phyloP scores from a whole-genome alignment of 106 monocot genomes.

The Hemerocallis citrina region DNA sequence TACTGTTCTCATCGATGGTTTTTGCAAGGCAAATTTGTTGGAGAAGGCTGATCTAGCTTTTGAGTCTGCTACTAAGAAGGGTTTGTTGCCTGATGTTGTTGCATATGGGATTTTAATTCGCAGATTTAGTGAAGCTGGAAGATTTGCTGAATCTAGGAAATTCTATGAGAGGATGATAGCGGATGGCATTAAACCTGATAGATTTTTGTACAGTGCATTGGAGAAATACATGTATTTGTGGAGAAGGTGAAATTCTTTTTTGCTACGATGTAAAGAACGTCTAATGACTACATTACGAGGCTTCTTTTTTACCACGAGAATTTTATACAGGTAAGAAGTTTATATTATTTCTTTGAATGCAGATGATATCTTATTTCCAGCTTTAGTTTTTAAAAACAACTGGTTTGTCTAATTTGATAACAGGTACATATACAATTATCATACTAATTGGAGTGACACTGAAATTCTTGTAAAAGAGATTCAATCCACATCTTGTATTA shows the following conservation, averaged over 20 bases:
- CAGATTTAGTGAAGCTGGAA: conserved; percentile 28
- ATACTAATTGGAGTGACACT: too few species aligned
- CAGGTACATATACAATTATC: too few species aligned
- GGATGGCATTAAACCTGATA: conserved; percentile 37
- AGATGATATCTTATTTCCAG: too few species aligned
- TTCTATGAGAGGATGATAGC: conserved; percentile 45
- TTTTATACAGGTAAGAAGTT: too few species aligned
- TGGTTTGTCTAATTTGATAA: too few species aligned
- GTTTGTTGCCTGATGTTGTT: conserved; percentile 59
- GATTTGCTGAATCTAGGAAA: conserved; percentile 31
- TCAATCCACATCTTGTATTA: too few species aligned
- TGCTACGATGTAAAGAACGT: too few species aligned
- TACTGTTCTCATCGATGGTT: conserved; percentile 41
- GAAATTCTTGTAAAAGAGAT: too few species aligned
- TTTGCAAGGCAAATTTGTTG: conserved; percentile 39
- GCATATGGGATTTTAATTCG: conserved; percentile 51
- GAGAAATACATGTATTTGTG: conserved; percentile 10
- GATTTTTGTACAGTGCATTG: conserved; percentile 8
- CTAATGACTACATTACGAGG: too few species aligned
- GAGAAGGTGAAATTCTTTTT: conserved; percentile 7
- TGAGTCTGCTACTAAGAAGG: conserved; percentile 25
- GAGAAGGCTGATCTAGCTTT: conserved; percentile 37
- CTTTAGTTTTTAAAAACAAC: too few species aligned
- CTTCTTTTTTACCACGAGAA: too few species aligned
- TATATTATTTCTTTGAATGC: too few species aligned